Evolutionary conservation across 2,329 filamentous ascomycete species (phyloP).

Genomic region (Alternaria dauci): DNA sequence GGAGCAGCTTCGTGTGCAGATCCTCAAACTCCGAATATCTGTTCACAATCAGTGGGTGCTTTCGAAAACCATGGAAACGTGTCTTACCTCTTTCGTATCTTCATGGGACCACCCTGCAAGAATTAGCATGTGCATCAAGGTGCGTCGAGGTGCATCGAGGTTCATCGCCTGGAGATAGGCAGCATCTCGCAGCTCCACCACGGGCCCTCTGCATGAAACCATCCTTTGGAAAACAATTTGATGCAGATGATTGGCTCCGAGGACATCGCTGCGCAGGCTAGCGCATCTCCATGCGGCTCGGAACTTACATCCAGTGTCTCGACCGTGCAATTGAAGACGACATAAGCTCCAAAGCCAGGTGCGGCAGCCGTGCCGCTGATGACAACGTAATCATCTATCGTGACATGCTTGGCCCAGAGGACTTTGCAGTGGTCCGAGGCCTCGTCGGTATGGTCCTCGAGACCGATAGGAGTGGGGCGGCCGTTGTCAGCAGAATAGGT

Average conservation of each 20-base stretch:
- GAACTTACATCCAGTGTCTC: constrained; percentile 79
- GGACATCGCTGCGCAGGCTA: constrained; percentile 18
- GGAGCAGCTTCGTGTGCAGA: constrained; percentile 74
- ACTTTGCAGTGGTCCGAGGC: constrained; percentile 63
- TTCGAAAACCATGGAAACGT: not conserved
- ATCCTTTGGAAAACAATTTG: constrained; percentile 10
- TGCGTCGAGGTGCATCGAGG: not conserved
- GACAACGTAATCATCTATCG: constrained; percentile 69
- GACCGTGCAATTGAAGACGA: constrained; percentile 91
- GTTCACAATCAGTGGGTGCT: constrained; percentile 29
- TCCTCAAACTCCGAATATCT: constrained; percentile 95
- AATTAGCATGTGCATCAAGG: constrained; percentile 16
- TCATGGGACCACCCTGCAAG: constrained; percentile 63
- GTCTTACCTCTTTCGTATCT: constrained; percentile 65
- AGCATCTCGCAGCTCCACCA: constrained; percentile 6
- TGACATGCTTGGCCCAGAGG: constrained; percentile 69
- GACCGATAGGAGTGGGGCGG: constrained; percentile 60
- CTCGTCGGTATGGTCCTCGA: constrained; percentile 71
- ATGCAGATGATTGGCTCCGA: constrained; percentile 26
- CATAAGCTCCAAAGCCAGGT: constrained; percentile 80
- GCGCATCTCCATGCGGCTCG: constrained; percentile 26
- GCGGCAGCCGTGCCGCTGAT: constrained; percentile 61
- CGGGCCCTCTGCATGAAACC: constrained; percentile 20
- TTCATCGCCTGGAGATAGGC: constrained; percentile 11
- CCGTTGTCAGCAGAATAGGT: constrained; percentile 46